Base-by-base conservation (phyloP, 2,329 filamentous ascomycete genomes). In the Colletotrichum somersetense region DNA sequence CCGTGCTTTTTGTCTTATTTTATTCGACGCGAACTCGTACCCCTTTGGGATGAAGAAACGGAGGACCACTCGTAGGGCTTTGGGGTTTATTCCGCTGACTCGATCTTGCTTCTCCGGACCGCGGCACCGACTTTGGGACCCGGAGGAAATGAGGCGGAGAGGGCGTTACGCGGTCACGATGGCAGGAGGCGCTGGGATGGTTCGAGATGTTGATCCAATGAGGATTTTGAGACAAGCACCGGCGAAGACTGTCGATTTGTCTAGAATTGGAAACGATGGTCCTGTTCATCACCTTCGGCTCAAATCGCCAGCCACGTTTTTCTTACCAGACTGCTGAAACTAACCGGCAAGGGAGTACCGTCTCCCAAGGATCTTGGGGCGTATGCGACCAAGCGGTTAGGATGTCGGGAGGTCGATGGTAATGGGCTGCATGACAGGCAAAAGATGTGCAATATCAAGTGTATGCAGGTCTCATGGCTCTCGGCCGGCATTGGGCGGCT, bases 401-500 rank as follows among this genome's bases (percentile, higher is more conserved):
- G 10, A 30, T 12, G 14, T 16, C 11, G 0, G 14, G 11, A 58
- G 33, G 46, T n/a, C n/a, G 18, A 20, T 44, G 18, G 44, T 42
- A 53, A n/a, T 14, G 30, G 42, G 42, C 42, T 66, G 26, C 10
- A 26, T 35, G 4, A 33, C 35, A 20, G 23, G 20, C 11, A n/a
- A 26, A 38, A 38, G 2, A 20, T 23, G 52, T 44, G 52, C 52
- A 16, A 35, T 35, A 35, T 35, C 52, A 55, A 53, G 26, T 7
- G 52, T 30, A 35, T 16, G 30, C 18, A 33, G 30, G 18, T 48
- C 44, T 68, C 40, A 20, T 55, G 52, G 33, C 23, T n/a, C 69
- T 72, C 67, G 65, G 69, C 65, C 26, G 69, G 30, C 69, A 30
- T 59, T 65, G 69, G 69, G 65, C 64, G 69, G 69, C 69, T 72